Base-by-base conservation (phyloP, 1,139 yeast genomes). In the Lodderomyces pseudojiufengensis region DNA sequence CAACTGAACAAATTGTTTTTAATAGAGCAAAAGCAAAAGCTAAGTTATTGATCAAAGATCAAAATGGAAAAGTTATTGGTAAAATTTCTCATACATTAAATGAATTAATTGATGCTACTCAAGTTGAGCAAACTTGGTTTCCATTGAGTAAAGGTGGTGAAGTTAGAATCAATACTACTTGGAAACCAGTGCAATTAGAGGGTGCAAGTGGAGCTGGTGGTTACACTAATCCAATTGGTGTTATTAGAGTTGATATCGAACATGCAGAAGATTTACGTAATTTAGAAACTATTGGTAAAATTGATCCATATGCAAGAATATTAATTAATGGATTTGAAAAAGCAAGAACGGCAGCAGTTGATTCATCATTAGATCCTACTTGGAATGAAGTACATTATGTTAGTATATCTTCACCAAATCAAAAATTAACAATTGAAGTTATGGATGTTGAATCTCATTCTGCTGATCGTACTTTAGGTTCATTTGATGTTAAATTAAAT, bases 151-250 rank as follows among this genome's bases (percentile, higher is more conserved):
- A 69, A 52, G 80, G 85, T 46, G 97, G 96, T 41, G 87, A 83
- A 49, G 69, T 87, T 36, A 74, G 80, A 46, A 57, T 92, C 37
- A 62, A 73, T 12, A 78, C 94, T 23, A 63, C 69, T 38, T 92
- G 96, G 96, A 87, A 84, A 57, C 94, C 97, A 3, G 95, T 90
- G 29, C 80, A 75, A 25, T 64, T 90, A 51, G 76, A 73, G 43
- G 70, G 76, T 30, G 76, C 80, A 10, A 65, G 78, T 36, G 88
- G 87, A 47, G 65, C 84, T 16, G 79, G 84, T 49, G 90, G 88
- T 33, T 90, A 87, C 63, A 78, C 87, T 21, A 90, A 90, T 42
- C 98, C 98, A 36, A 82, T 90, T 55, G 98, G 98, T 54, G 94
- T 84, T 27, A 71, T 90, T 10, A 79, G 97, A 54, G 70, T 92